Base-by-base conservation (phyloP, 345 rosid genomes). In the Aquilaria sinensis region DNA sequence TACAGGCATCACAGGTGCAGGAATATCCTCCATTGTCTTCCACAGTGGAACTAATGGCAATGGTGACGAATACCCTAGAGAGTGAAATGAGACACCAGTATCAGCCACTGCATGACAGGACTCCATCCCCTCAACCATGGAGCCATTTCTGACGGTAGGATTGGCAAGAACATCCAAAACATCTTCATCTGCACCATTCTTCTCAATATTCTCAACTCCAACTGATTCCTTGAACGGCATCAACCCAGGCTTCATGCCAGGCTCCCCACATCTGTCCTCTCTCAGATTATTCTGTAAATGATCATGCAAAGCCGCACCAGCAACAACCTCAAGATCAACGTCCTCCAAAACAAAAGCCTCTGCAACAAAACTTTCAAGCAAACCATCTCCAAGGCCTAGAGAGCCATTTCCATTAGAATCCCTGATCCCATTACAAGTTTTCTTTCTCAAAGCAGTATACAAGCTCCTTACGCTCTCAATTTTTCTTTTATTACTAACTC, bases 1-100 rank as follows among this genome's bases (percentile, higher is more conserved):
- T 16, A 70, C 31, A 30, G 77, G 75, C 76, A 81, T 67, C 57
- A 68, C 72, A 62, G 81, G 72, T 6, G 61, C 69, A 6, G 79
- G 50, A 51, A 76, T 53, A 50, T 72, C 79, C 75, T 74, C 76
- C 61, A 72, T 65, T 10, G 76, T 70, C 66, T 72, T 73, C 79
- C 83, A 81, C 48, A 78, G 61, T 11, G 79, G 79, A 67, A 67
- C 41, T 56, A 64, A 56, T 15, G 69, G 63, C 58, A 57, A 77
- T 32, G 70, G 78, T 6, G 78, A 63, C 30, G 75, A 61, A 70
- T 51, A 66, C 10, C 41, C 77, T 61, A 66, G 58, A 0, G 63
- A 34, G 49, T 59, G 68, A 67, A 66, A 72, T 6, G 79, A 70
- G 4, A 64, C 4, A 16, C 56, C 60, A 59, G 67, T 56, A 53